Percentiles rank a stretch among this genome's conserved stretches.
phyloP scores from a whole-genome alignment of 176 grass and related monocot species.

The Saccharum spontaneum region DNA sequence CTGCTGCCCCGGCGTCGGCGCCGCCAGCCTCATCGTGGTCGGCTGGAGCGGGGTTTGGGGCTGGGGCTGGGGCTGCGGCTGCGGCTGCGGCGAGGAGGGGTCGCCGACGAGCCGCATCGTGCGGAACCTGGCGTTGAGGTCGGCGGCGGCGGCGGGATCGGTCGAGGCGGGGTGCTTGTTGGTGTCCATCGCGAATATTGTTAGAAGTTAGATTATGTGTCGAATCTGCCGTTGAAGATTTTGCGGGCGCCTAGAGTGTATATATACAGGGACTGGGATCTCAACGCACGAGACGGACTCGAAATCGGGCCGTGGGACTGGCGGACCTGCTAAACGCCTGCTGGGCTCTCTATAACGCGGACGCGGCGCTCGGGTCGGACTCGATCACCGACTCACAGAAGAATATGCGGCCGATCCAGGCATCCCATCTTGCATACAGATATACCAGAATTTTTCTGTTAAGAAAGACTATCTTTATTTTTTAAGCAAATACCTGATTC shows the following conservation, averaged over 20 bases:
- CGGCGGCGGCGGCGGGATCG: neutral
- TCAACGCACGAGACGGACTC: no score
- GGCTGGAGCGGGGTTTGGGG: neutral
- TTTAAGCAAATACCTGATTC: no score
- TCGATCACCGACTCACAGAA: no score
- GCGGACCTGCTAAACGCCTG: no score
- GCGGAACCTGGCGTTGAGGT: neutral
- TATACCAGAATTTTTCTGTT: no score
- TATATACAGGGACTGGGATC: neutral
- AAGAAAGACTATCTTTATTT: no score
- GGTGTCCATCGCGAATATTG: neutral
- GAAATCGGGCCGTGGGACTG: no score
- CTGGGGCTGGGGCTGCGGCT: neutral
- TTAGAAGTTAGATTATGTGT: neutral
- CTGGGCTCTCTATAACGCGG: no score
- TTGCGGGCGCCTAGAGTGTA: neutral
- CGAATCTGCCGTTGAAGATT: neutral
- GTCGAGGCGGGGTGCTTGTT: neutral
- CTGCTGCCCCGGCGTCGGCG: neutral
- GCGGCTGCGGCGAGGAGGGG: neutral
- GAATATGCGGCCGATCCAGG: no score
- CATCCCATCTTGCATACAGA: no score
- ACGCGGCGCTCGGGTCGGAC: no score
- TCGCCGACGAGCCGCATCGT: neutral
- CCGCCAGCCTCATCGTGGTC: neutral